Conservation (phyloP, 768 basidiomycete genomes). For the Termitomyces heimii region DNA sequence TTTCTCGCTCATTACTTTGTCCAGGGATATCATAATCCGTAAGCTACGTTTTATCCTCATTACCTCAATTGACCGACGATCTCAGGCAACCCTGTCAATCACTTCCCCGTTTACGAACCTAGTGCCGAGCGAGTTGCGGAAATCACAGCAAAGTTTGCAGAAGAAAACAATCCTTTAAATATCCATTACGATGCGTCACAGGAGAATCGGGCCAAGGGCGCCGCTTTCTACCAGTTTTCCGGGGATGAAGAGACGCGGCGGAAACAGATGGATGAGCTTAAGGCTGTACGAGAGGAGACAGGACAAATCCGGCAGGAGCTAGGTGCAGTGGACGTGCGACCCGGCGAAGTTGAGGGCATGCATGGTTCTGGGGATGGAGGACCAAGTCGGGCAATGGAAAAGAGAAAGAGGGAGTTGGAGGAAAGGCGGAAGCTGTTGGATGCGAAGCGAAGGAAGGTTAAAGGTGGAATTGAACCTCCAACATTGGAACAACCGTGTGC, state of each 20-base stretch:
- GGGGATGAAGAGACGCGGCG: constrained; percentile 73
- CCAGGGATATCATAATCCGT: constrained; percentile 60
- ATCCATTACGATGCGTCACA: constrained; percentile 76
- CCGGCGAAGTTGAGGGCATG: constrained; percentile 81
- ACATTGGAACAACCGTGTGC: constrained; percentile 1
- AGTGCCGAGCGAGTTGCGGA: constrained; percentile 74
- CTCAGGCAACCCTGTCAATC: constrained; percentile 72
- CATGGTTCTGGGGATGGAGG: constrained; percentile 26
- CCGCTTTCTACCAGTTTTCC: constrained; percentile 90
- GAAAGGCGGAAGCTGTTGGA: constrained; percentile 57
- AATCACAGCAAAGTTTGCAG: constrained; percentile 63
- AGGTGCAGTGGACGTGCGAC: constrained; percentile 54
- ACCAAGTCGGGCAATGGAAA: constrained; percentile 58
- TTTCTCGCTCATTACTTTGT: constrained; percentile 4
- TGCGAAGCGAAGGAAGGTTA: constrained; percentile 58
- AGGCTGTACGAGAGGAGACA: constrained; percentile 64
- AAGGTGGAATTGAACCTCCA: constrained; percentile 5
- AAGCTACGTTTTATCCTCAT: constrained; percentile 9
- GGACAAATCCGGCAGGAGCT: constrained; percentile 50
- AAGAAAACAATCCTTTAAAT: constrained; percentile 65
- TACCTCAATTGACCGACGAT: neutral
- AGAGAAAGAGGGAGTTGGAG: constrained; percentile 69
- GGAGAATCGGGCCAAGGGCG: constrained; percentile 86
- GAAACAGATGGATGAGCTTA: constrained; percentile 81
- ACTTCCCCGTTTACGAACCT: constrained; percentile 87